These are phyloP conservation scores for Claviceps sp. DNA, from an alignment of 2,329 filamentous ascomycete species.

Conservation along the genomic window DNA sequence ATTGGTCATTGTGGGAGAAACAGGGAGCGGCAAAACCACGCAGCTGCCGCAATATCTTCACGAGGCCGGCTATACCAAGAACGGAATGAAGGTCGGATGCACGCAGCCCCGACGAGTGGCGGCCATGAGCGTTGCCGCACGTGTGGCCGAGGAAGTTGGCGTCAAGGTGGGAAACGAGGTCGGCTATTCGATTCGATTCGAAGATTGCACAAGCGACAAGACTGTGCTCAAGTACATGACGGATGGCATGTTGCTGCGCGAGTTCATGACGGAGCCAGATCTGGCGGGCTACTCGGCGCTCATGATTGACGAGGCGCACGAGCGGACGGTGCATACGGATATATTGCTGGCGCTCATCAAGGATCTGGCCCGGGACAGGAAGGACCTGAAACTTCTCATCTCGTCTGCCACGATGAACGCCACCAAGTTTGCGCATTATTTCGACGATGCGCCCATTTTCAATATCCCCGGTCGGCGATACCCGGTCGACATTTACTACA, in stretches of 20 bases:
- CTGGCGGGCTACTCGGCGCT: conserved; percentile 70
- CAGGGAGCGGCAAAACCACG: conserved; percentile 89
- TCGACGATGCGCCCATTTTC: conserved; percentile 86
- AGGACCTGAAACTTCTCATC: conserved; percentile 80
- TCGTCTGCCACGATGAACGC: conserved; percentile 93
- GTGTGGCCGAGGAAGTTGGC: conserved; percentile 89
- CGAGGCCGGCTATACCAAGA: conserved; percentile 79
- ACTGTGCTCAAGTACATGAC: conserved; percentile 94
- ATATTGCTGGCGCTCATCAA: conserved; percentile 81
- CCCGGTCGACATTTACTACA: conserved; percentile 86
- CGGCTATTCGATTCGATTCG: conserved; percentile 89
- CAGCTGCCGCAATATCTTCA: conserved; percentile 89
- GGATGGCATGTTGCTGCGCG: conserved; percentile 84
- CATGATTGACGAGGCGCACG: conserved; percentile 97
- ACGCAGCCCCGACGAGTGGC: conserved; percentile 92
- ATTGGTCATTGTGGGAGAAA: conserved; percentile 86
- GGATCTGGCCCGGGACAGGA: conserved; percentile 69
- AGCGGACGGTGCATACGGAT: conserved; percentile 81
- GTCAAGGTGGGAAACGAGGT: conserved; percentile 84
- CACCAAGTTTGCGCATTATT: conserved; percentile 81
- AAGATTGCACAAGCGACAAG: conserved; percentile 82
- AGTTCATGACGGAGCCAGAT: conserved; percentile 81
- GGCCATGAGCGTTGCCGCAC: conserved; percentile 92
- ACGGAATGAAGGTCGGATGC: conserved; percentile 74
- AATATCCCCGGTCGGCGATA: conserved; percentile 84